Conservation (phyloP, 768 basidiomycete species). For the Tephrocybe rancida region DNA sequence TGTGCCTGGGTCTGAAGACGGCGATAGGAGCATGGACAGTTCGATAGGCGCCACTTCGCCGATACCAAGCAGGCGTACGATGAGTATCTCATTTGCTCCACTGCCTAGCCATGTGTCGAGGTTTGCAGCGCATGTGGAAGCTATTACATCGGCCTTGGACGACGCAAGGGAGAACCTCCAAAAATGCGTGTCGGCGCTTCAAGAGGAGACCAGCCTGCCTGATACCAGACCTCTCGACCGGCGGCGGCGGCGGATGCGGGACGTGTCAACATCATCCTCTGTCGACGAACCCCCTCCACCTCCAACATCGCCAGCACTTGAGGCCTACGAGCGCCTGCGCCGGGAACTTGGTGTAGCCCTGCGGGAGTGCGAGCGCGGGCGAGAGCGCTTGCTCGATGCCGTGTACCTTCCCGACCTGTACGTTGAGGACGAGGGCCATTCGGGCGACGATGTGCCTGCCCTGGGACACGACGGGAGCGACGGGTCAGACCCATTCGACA, state of each 20-base stretch:
- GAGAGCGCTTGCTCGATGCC: slow-evolving; percentile 61
- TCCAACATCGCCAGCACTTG: slow-evolving; percentile 50
- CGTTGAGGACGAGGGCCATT: slow-evolving; percentile 37
- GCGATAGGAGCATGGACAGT: slow-evolving; percentile 11
- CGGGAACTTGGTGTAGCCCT: slow-evolving; percentile 78
- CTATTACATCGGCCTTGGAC: slow-evolving; percentile 66
- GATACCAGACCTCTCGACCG: slow-evolving; percentile 6
- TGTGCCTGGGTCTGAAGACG: slow-evolving; percentile 6
- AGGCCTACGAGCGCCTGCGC: slow-evolving; percentile 75
- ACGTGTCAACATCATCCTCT: slow-evolving; percentile 14
- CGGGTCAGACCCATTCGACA: slow-evolving; percentile 48
- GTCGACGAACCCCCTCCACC: slow-evolving; percentile 37
- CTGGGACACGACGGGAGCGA: slow-evolving; percentile 58
- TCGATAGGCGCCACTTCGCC: neutral
- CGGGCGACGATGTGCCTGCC: slow-evolving; percentile 51
- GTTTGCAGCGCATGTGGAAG: slow-evolving; percentile 74
- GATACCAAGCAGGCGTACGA: slow-evolving; percentile 4
- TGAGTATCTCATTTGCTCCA: slow-evolving; percentile 63
- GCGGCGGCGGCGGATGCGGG: slow-evolving; percentile 18
- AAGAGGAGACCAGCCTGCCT: slow-evolving; percentile 34
- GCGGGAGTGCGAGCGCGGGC: slow-evolving; percentile 81
- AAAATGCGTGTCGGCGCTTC: slow-evolving; percentile 60
- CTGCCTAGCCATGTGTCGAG: slow-evolving; percentile 68
- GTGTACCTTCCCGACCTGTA: slow-evolving; percentile 46
- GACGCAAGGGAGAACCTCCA: slow-evolving; percentile 72